These are phyloP conservation scores for Baeospora myosura DNA, from an alignment of 1,284 basidiomycete genomes.

Conservation along the genomic window DNA sequence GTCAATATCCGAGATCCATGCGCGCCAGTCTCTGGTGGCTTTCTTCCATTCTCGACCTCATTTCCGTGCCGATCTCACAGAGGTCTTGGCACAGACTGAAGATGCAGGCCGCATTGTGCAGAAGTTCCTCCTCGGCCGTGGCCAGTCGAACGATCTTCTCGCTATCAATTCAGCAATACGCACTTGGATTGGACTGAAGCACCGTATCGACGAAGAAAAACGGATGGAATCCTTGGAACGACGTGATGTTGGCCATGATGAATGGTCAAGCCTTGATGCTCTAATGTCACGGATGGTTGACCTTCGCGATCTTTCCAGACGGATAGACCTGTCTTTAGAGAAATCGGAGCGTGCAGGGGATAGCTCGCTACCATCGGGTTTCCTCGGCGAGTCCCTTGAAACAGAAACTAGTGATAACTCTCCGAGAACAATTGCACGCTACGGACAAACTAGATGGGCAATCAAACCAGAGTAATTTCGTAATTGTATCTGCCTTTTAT, in stretches of 20 bases:
- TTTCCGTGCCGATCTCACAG: conserved; percentile 62
- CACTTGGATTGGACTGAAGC: conserved; percentile 47
- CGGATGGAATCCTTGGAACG: conserved; percentile 39
- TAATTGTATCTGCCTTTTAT: conserved; percentile 3
- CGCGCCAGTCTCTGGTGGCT: conserved; percentile 75
- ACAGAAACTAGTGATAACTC: neutral
- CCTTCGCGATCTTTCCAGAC: conserved; percentile 48
- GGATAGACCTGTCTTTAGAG: conserved; percentile 56
- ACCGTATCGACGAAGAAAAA: conserved; percentile 49
- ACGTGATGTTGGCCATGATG: conserved; percentile 22
- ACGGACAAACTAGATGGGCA: conserved; percentile 40
- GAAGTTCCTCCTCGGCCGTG: conserved; percentile 66
- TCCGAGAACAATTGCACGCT: conserved; percentile 4
- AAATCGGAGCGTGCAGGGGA: conserved; percentile 17
- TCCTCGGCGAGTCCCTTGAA: neutral
- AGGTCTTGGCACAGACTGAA: conserved; percentile 51
- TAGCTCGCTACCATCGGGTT: neutral
- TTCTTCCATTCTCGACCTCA: conserved; percentile 62
- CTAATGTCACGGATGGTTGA: conserved; percentile 51
- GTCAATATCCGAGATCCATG: conserved; percentile 63
- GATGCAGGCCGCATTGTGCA: conserved; percentile 79
- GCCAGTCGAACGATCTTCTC: conserved; percentile 60
- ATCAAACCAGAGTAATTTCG: conserved; percentile 64
- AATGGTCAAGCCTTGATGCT: conserved; percentile 50
- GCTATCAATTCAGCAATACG: conserved; percentile 56